These are phyloP conservation scores for Gymnopilus dilepis DNA, from an alignment of 768 basidiomycete species.

Conservation along the genomic window DNA sequence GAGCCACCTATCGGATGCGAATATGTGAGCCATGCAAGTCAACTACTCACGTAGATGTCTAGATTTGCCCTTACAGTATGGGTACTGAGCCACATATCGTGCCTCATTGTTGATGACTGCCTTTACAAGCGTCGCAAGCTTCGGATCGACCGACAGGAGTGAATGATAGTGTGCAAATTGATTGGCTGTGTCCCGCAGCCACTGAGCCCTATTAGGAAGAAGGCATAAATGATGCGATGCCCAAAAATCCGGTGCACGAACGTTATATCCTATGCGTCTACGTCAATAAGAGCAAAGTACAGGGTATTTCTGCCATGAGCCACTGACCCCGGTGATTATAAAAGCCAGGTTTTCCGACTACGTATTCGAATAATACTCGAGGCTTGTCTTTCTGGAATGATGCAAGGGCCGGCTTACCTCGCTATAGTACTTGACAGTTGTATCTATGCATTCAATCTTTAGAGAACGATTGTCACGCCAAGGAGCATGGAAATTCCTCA, in stretches of 20 bases:
- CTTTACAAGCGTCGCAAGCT: slow-evolving; percentile 69
- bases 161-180: slow-evolving; percentile 78
- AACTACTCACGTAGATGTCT: neutral
- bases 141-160: slow-evolving; percentile 59
- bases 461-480: slow-evolving; percentile 2
- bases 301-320: slow-evolving; percentile 3
- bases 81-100: slow-evolving; percentile 71
- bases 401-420: slow-evolving; percentile 38
- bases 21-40: neutral
- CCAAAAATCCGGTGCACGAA: slow-evolving; percentile 36
- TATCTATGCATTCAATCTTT: slow-evolving; percentile 50
- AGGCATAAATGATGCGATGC: slow-evolving; percentile 11
- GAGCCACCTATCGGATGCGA: slow-evolving; percentile 52
- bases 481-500: slow-evolving; percentile 32
- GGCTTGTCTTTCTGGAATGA: neutral
- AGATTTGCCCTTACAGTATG: slow-evolving; percentile 58
- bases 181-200: slow-evolving; percentile 84
- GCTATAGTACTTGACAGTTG: slow-evolving; percentile 79
- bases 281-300: slow-evolving; percentile 1
- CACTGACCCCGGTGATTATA: slow-evolving; percentile 75
- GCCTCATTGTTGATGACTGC: slow-evolving; percentile 87
- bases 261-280: slow-evolving; percentile 66
- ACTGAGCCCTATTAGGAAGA: slow-evolving; percentile 70
- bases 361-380: slow-evolving; percentile 1
- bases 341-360: slow-evolving; percentile 76